Conservation (phyloP, 768 basidiomycete genomes). For the Gymnopilus junonius region DNA sequence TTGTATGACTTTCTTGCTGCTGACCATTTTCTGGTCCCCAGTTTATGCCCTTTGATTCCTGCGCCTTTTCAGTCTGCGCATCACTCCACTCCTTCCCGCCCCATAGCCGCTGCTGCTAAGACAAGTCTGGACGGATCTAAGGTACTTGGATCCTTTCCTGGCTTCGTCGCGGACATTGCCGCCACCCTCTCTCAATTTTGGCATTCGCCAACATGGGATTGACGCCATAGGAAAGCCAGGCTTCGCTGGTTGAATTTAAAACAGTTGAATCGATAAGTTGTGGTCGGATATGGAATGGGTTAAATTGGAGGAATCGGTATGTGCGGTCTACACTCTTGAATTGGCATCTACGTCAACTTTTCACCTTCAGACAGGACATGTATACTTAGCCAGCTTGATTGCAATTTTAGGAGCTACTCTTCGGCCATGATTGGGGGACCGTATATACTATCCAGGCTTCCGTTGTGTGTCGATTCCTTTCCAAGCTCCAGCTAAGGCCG, state of each 20-base stretch:
- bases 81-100: slow-evolving; percentile 1
- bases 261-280: background rate
- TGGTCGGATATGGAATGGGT: background rate
- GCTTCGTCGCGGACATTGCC: slow-evolving; percentile 19
- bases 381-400: background rate
- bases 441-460: background rate
- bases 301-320: background rate
- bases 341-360: background rate
- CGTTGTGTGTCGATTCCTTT: background rate
- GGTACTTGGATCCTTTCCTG: slow-evolving; percentile 1
- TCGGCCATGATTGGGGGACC: background rate
- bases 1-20: slow-evolving; percentile 7
- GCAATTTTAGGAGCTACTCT: background rate
- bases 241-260: background rate
- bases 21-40: slow-evolving; percentile 8
- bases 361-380: background rate
- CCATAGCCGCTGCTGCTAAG: background rate
- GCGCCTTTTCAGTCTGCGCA: background rate
- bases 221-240: background rate
- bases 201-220: slow-evolving; percentile 10
- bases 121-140: background rate
- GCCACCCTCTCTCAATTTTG: slow-evolving; percentile 1
- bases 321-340: background rate
- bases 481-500: background rate
- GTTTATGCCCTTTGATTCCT: background rate